Base-by-base conservation (phyloP, 1,284 basidiomycete genomes). In the Puccinia horiana region DNA sequence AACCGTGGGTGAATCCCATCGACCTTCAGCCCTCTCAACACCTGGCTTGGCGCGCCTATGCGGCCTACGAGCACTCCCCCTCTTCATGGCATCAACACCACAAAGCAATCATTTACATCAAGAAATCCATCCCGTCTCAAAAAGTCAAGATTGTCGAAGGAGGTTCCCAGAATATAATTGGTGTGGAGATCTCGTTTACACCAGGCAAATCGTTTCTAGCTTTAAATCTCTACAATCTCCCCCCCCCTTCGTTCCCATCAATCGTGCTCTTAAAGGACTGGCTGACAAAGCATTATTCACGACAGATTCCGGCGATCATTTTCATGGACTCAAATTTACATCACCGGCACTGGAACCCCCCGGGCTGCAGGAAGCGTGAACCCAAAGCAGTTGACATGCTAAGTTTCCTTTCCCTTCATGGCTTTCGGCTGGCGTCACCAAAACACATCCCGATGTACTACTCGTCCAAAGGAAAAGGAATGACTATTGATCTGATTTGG, bases 291-390 rank as follows among this genome's bases (percentile, higher is more conserved):
- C 23, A 52, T 29, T 52, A n/a, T 8, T 32, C 37, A 5, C 72
- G 49, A 4, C 42, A 54, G n/a, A 2, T 40, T 29, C 72, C 72
- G 23, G 2, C 47, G 9, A 6, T 72, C 23, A 40, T 72, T n/a
- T 6, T 72, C 32, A 72, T 47, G 37, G 69, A 72, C 23, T 42
- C 69, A 16, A 72, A 72, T 44, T 37, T 72, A 18, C 69, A 72
- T 26, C 69, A 72, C 35, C 69, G 35, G 12, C 35, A 40, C 35
- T 72, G 69, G 69, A 72, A 72, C 26, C 69, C 69, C 6, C 29
- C 32, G 20, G 69, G 69, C 37, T 42, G 9, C 26, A 9, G 35
- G 35, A 26, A 40, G 11, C 3, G 3, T 2, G 32, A 72, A 14
- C n/a, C 69, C 5, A 18, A 40, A 37, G 69, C 69, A 3, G 11